Conservation (phyloP, 2,329 filamentous ascomycete genomes). For the Neophaeococcomyces aloes region DNA sequence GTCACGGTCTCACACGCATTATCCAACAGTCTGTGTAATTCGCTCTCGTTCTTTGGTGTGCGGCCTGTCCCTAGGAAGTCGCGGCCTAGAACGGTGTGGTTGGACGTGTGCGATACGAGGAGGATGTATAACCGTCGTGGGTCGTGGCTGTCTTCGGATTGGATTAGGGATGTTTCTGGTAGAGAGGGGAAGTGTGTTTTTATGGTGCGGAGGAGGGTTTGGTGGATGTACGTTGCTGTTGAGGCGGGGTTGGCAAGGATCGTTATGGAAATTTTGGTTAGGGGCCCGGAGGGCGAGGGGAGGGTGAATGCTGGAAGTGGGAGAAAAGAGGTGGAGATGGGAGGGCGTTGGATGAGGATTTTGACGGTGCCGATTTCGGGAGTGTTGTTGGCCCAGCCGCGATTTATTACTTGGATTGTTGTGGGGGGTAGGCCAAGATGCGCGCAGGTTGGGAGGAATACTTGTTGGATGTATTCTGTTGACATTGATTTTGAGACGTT, state of each 20-base stretch:
- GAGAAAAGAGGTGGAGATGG: too few relatives aligned
- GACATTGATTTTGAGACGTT: constrained; percentile 40
- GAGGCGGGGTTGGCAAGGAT: too few relatives aligned
- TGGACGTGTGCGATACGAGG: constrained; percentile 42
- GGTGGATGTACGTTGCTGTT: too few relatives aligned
- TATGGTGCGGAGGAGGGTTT: too few relatives aligned
- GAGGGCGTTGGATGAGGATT: constrained; percentile 40
- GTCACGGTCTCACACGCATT: constrained; percentile 36
- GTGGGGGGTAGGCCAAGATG: constrained; percentile 42
- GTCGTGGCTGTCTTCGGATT: constrained; percentile 35
- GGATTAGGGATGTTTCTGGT: too few relatives aligned
- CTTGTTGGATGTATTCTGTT: constrained; percentile 46
- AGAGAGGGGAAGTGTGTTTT: too few relatives aligned
- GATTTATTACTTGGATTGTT: constrained; percentile 31
- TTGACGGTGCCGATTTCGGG: constrained; percentile 39
- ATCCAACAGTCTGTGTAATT: constrained; percentile 12
- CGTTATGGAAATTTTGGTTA: too few relatives aligned
- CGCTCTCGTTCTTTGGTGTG: constrained; percentile 22
- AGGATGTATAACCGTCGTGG: constrained; percentile 43
- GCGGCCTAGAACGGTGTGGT: constrained; percentile 39
- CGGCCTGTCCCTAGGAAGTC: constrained; percentile 39
- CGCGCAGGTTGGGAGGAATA: constrained; percentile 44
- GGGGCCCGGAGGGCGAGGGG: constrained; percentile 23
- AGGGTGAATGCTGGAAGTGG: constrained; percentile 25
- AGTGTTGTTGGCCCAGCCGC: constrained; percentile 45